Evolutionary conservation across 768 basidiomycete species (phyloP).

Genomic region (Lactifluus hygrophoroides): DNA sequence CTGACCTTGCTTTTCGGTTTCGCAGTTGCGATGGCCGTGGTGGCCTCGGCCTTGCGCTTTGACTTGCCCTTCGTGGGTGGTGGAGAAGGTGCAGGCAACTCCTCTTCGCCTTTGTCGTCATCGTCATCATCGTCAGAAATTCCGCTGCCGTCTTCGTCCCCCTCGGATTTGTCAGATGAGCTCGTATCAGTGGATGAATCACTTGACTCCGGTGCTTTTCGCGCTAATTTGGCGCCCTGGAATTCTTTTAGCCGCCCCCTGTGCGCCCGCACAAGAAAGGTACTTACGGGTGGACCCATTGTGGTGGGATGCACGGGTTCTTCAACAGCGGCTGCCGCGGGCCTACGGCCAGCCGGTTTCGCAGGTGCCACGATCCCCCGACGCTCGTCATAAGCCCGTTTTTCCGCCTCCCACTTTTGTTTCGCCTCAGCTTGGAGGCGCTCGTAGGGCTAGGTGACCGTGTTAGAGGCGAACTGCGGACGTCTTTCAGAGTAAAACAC

Average conservation of each 20-base stretch:
- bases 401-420: conserved; percentile 51
- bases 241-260: neutral
- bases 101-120: conserved; percentile 27
- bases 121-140: conserved; percentile 29
- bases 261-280: neutral
- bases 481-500: conserved; percentile 24
- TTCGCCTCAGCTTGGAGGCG: conserved; percentile 50
- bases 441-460: conserved; percentile 41
- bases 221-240: conserved; percentile 1
- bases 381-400: conserved; percentile 56
- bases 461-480: conserved; percentile 14
- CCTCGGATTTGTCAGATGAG: conserved; percentile 7
- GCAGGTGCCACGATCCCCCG: conserved; percentile 22
- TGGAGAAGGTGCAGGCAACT: conserved; percentile 24
- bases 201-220: conserved; percentile 4
- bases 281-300: neutral
- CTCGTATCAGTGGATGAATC: conserved; percentile 11
- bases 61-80: conserved; percentile 25
- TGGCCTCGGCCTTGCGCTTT: conserved; percentile 10
- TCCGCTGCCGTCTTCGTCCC: conserved; percentile 6
- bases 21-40: neutral
- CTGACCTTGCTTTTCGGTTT: conserved; percentile 10
- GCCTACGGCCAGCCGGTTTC: neutral
- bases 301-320: neutral
- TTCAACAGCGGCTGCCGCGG: neutral